Percentiles rank a stretch among this genome's conserved stretches.
phyloP scores from a whole-genome alignment of 2,329 filamentous ascomycete species.

The Exophiala calicioides region DNA sequence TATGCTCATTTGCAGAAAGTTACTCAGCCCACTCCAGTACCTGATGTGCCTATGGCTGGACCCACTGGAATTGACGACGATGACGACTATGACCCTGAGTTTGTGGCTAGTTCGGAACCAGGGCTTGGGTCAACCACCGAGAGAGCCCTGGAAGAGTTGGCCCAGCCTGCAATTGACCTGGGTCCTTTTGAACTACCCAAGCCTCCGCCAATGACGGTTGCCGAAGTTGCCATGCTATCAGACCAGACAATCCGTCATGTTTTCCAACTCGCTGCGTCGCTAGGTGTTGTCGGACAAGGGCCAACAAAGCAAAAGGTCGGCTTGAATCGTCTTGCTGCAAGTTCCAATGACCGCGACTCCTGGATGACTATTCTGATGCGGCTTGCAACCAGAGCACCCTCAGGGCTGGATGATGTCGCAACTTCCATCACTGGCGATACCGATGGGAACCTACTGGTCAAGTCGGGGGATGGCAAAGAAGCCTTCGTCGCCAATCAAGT shows the following conservation, averaged over 20 bases:
- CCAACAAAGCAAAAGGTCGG: conserved; percentile 61
- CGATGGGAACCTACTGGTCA: conserved; percentile 33
- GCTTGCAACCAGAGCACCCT: conserved; percentile 75
- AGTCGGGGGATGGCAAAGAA: conserved; percentile 33
- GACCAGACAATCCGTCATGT: conserved; percentile 74
- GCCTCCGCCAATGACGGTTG: conserved; percentile 70
- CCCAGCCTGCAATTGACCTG: conserved; percentile 57
- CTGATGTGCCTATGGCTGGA: conserved; percentile 32
- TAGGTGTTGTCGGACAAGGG: conserved; percentile 62
- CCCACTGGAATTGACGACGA: conserved; percentile 75
- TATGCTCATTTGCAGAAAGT: conserved; percentile 36
- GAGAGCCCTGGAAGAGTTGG: conserved; percentile 46
- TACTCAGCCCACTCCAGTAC: conserved; percentile 31
- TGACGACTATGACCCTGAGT: conserved; percentile 90
- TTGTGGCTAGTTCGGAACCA: conserved; percentile 71
- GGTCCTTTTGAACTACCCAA: conserved; percentile 77
- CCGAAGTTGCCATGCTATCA: conserved; percentile 72
- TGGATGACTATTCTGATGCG: conserved; percentile 89
- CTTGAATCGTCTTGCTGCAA: conserved; percentile 80
- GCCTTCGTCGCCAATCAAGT: conserved; percentile 61
- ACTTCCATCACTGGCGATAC: conserved; percentile 57
- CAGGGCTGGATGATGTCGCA: conserved; percentile 65
- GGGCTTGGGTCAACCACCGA: conserved; percentile 72
- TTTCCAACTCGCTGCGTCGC: conserved; percentile 71
- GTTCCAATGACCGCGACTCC: conserved; percentile 79